Percentiles rank a stretch among this genome's conserved stretches.
Evolutionary conservation across 1,139 yeast species (phyloP).

Genomic region (Yamadazyma triangularis): DNA sequence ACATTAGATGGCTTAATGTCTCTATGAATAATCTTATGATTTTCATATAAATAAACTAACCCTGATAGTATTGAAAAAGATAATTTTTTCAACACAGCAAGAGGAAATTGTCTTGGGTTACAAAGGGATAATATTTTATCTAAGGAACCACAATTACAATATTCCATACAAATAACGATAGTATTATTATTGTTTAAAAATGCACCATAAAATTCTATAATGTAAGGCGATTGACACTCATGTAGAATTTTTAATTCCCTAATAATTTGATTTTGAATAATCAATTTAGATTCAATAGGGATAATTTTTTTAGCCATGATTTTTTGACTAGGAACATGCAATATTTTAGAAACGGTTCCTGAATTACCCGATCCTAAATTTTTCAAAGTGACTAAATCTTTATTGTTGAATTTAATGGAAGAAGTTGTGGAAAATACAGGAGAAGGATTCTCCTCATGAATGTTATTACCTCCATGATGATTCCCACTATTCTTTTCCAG

Average conservation of each 20-base stretch:
- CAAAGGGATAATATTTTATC: slow-evolving; percentile 68
- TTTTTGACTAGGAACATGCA: slow-evolving; percentile 83
- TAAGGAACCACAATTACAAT: slow-evolving; percentile 90
- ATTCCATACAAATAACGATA: slow-evolving; percentile 90
- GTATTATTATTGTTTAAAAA: slow-evolving; percentile 60
- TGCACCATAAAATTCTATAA: slow-evolving; percentile 89
- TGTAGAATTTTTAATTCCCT: slow-evolving; percentile 88
- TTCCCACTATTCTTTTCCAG: slow-evolving; percentile 6
- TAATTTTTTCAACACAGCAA: slow-evolving; percentile 66
- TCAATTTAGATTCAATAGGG: slow-evolving; percentile 77
- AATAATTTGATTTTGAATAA: slow-evolving; percentile 79
- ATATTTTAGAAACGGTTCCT: slow-evolving; percentile 84
- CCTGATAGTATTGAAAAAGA: slow-evolving; percentile 79
- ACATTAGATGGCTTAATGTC: slow-evolving; percentile 80
- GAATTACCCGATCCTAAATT: slow-evolving; percentile 91
- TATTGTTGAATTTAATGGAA: slow-evolving; percentile 46
- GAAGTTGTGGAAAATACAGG: slow-evolving; percentile 39
- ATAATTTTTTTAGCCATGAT: slow-evolving; percentile 90
- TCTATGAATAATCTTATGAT: slow-evolving; percentile 85
- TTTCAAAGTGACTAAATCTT: slow-evolving; percentile 70
- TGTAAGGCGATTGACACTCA: slow-evolving; percentile 79
- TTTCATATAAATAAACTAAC: slow-evolving; percentile 69
- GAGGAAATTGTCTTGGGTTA: slow-evolving; percentile 45
- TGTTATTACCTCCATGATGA: slow-evolving; percentile 1
- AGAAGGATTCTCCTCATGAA: slow-evolving; percentile 13